Conservation (phyloP, 257 asterid species). For the Solanum paucissectum region DNA sequence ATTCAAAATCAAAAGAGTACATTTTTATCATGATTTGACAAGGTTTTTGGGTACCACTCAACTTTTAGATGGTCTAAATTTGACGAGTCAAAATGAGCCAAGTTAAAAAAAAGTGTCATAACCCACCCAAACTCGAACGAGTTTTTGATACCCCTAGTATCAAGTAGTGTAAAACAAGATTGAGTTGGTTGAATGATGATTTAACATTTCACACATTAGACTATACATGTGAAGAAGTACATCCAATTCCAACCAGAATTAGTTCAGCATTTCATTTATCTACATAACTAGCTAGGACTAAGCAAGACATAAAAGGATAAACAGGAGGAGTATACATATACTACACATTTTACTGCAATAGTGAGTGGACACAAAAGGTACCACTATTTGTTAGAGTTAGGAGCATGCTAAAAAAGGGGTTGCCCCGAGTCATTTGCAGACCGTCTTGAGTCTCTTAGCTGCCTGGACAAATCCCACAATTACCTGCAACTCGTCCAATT, state of each 20-base stretch:
- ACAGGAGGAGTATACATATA: neutral
- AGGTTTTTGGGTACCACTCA: neutral
- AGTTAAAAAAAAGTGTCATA: neutral
- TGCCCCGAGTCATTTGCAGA: slow-evolving; percentile 40
- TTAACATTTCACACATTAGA: neutral
- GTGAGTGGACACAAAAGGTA: neutral
- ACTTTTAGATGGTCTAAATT: neutral
- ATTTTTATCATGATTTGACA: neutral
- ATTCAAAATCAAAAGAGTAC: neutral
- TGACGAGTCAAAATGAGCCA: neutral
- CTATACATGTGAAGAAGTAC: slow-evolving; percentile 2
- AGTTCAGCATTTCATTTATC: neutral
- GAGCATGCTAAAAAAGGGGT: slow-evolving; percentile 4
- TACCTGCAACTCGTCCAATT: slow-evolving; percentile 89
- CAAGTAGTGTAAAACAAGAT: neutral
- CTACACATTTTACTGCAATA: neutral
- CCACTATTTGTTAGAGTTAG: slow-evolving; percentile 34
- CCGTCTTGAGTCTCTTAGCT: slow-evolving; percentile 73
- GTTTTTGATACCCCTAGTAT: neutral
- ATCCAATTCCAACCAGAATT: neutral
- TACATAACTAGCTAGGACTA: neutral
- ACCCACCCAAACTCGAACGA: neutral
- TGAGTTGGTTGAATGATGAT: neutral
- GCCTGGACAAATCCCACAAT: slow-evolving; percentile 72
- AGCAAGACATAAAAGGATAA: neutral